phyloP scores from a whole-genome alignment of 2,329 filamentous ascomycete genomes.

The Exophiala mesophila region DNA sequence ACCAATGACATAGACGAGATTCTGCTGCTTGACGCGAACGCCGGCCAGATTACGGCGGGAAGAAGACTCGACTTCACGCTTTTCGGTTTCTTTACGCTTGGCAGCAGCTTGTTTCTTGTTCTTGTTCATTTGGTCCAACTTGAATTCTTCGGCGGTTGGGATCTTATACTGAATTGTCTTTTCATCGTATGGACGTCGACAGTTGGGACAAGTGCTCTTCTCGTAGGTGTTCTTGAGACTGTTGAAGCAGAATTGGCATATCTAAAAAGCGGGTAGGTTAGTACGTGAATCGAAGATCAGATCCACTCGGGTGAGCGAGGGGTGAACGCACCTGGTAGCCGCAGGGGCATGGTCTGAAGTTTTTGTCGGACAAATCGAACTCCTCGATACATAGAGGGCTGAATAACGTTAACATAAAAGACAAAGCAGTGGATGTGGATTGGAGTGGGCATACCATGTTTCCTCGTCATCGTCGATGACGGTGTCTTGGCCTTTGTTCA shows the following conservation, averaged over 20 bases:
- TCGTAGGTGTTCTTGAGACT: constrained; percentile 94
- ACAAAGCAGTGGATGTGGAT: too few species aligned
- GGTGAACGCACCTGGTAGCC: constrained; percentile 73
- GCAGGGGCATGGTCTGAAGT: constrained; percentile 94
- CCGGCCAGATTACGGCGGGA: constrained; percentile 95
- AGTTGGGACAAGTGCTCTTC: constrained; percentile 96
- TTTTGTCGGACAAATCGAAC: constrained; percentile 94
- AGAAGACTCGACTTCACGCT: constrained; percentile 90
- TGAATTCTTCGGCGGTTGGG: constrained; percentile 76
- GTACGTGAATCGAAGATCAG: constrained; percentile 1
- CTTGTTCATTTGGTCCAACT: constrained; percentile 27
- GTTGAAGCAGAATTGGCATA: constrained; percentile 99
- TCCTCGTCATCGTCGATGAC: constrained; percentile 49
- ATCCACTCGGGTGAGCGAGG: constrained; percentile 1
- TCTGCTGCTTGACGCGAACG: constrained; percentile 95
- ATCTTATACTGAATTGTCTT: constrained; percentile 97
- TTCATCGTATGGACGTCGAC: constrained; percentile 90
- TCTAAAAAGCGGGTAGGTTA: constrained; percentile 50
- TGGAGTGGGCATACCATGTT: constrained; percentile 39
- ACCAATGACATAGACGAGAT: constrained; percentile 95
- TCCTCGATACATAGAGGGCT: constrained; percentile 98
- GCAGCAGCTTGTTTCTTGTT: constrained; percentile 71
- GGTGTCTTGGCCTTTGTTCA: constrained; percentile 44
- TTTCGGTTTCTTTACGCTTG: constrained; percentile 91
- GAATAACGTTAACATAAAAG: too few species aligned